Conservation (phyloP, 257 asterid genomes). For the Capsicum pubescens region DNA sequence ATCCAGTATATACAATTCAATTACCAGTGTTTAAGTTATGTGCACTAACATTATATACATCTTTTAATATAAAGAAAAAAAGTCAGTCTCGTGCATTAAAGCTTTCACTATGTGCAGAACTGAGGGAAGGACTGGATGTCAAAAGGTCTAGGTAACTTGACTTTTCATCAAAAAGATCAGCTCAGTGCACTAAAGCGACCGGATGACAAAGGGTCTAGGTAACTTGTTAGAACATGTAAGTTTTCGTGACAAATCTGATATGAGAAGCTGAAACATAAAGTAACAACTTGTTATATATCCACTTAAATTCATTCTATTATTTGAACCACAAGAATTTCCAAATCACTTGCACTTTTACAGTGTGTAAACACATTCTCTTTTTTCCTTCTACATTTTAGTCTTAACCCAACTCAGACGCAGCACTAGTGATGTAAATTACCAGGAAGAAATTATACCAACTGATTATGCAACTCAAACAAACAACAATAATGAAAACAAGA, state of each 20-base stretch:
- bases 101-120: too few relatives aligned
- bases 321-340: background rate
- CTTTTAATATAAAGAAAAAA: too few relatives aligned
- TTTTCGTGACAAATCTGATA: too few relatives aligned
- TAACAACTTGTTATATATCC: background rate
- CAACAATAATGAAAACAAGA: background rate
- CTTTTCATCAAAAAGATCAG: too few relatives aligned
- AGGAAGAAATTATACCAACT: background rate
- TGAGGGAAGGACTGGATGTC: too few relatives aligned
- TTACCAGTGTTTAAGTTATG: background rate
- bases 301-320: background rate
- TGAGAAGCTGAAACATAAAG: background rate
- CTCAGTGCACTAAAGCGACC: too few relatives aligned
- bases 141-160: background rate
- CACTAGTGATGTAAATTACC: background rate
- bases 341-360: background rate
- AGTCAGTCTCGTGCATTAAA: too few relatives aligned
- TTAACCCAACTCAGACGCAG: background rate
- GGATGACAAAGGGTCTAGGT: too few relatives aligned
- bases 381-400: background rate
- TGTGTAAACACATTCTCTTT: background rate
- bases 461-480: background rate
- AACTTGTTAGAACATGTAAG: background rate
- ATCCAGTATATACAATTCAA: background rate
- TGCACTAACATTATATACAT: too few relatives aligned